phyloP scores from a whole-genome alignment of 73 alveolate species.

The Durusdinium trenchii region DNA sequence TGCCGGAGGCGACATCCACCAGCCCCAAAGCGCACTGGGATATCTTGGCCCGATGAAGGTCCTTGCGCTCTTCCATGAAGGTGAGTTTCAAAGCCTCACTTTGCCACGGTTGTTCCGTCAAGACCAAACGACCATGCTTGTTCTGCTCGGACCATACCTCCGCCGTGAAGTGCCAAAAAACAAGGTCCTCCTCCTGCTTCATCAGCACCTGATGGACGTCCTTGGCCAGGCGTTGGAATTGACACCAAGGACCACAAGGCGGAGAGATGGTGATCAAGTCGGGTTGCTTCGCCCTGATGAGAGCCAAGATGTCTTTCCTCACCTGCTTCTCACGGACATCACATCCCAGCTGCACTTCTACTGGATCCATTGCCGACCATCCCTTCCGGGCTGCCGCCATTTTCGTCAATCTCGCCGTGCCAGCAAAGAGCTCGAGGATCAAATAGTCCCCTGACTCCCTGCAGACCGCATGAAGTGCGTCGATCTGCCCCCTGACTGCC shows the following conservation, averaged over 20 bases:
- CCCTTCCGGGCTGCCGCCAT: neutral
- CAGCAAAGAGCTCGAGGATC: constrained; percentile 14
- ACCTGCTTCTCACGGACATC: neutral
- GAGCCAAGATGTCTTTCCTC: neutral
- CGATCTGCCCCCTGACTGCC: neutral
- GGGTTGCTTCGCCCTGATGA: neutral
- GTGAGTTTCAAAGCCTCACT: neutral
- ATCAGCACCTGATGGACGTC: constrained; percentile 26
- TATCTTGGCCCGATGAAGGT: neutral
- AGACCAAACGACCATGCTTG: neutral
- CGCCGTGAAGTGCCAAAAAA: neutral
- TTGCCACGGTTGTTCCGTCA: neutral
- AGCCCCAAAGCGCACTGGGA: neutral
- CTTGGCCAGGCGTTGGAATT: neutral
- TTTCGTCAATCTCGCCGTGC: neutral
- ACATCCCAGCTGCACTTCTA: neutral
- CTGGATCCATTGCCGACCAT: neutral
- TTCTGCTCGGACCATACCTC: neutral
- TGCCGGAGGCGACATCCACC: neutral
- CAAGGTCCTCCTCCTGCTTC: neutral
- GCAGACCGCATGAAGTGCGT: neutral
- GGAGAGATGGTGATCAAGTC: neutral
- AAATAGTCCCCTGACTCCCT: no score
- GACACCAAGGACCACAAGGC: neutral
- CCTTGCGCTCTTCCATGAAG: neutral